Base-by-base conservation (phyloP, 2,329 filamentous ascomycete genomes). In the Claviceps arundinis region DNA sequence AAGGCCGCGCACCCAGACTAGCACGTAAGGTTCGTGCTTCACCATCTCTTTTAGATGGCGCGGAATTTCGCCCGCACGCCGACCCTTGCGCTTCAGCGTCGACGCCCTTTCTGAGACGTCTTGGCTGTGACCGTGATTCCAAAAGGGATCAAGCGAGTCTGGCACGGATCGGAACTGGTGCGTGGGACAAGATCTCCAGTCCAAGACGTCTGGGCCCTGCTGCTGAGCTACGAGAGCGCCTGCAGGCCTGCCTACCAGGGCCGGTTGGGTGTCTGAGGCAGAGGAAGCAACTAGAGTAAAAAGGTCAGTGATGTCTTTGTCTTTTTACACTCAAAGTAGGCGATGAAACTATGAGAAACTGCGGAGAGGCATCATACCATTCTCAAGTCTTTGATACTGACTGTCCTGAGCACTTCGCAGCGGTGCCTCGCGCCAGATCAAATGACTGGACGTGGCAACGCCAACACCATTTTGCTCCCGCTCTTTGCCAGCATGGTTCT, bases 341-440 rank as follows among this genome's bases (percentile, higher is more conserved):
- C n/a, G 9, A 41, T 17, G 6, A 4, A 40, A 41, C 8, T 11
- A 16, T 2, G 14, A 47, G 34, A 34, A 34, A 1, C 30, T 34
- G 3, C 11, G 3, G 7, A 7, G 4, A 4, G 22, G 30, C 40
- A 26, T 38, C 19, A 38, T 51, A 94, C 89, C 87, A 68, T 97
- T 98, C 73, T 98, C 93, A 89, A 90, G 97, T 52, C 91, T 78
- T 60, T 91, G 84, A 48, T 91, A 77, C 61, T 91, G 83, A 60
- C 82, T 91, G 37, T 91, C 91, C 67, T 96, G 89, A 59, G 94
- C 95, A 52, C 91, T 91, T 71, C 89, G 94, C 37, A 93, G 73
- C 50, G 95, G 64, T 2, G 82, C 80, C 58, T 95, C 89, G 17
- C 90, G 82, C 50, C 78, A 70, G 52, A 70, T 69, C 65, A 74